These are phyloP conservation scores for Misopates orontium DNA, from an alignment of 257 asterid genomes.

Conservation along the genomic window DNA sequence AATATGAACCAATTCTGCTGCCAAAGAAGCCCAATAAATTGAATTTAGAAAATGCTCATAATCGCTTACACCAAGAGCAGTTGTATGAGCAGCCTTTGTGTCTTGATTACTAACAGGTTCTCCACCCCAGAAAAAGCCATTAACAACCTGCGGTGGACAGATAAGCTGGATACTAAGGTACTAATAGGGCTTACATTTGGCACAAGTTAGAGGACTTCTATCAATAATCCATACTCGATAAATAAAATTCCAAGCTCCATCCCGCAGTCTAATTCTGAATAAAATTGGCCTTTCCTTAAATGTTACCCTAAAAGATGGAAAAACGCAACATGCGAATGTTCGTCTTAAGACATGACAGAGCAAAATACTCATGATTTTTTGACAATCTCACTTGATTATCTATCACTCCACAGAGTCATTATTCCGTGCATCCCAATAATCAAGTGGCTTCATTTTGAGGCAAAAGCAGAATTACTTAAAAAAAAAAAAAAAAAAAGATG, in stretches of 20 bases:
- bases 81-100: slow-evolving; percentile 39
- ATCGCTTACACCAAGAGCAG: slow-evolving; percentile 88
- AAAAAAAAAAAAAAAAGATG: no score
- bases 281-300: background rate
- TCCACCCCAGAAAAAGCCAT: slow-evolving; percentile 86
- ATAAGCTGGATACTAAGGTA: slow-evolving; percentile 3
- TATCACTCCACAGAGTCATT: background rate
- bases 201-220: background rate
- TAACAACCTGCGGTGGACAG: slow-evolving; percentile 63
- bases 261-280: background rate
- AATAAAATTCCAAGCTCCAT: slow-evolving; percentile 5
- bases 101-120: slow-evolving; percentile 62
- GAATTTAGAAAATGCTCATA: slow-evolving; percentile 12
- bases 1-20: slow-evolving; percentile 26
- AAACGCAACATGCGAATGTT: background rate
- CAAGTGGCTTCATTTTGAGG: background rate
- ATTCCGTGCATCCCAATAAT: slow-evolving; percentile 10
- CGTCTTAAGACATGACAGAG: background rate
- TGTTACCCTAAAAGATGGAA: background rate
- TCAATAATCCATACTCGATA: background rate
- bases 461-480: background rate
- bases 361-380: background rate
- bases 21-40: slow-evolving; percentile 7
- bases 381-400: slow-evolving; percentile 8
- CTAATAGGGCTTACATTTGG: background rate